Conservation (phyloP, 805 yeast species). For the Ogataea ramenticola region DNA sequence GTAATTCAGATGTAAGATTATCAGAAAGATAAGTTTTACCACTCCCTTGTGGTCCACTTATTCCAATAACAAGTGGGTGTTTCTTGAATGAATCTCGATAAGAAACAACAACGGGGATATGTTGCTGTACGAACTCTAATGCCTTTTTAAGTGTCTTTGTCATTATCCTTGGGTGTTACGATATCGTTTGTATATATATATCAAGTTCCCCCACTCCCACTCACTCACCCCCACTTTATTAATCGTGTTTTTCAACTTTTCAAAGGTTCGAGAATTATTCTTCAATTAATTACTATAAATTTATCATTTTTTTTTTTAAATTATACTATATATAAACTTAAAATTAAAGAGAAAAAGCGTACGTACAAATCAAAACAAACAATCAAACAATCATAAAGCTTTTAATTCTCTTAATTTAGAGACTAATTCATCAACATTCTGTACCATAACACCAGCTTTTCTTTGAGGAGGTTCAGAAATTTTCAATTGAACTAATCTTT, state of each 20-base stretch:
- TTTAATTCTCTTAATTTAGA: conserved; percentile 70
- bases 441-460: conserved; percentile 75
- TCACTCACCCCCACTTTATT: too few species aligned
- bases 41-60: conserved; percentile 75
- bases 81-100: neutral
- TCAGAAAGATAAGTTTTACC: conserved; percentile 60
- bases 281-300: too few species aligned
- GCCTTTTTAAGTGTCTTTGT: neutral
- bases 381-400: conserved; percentile 26
- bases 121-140: neutral
- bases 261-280: too few species aligned
- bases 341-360: too few species aligned
- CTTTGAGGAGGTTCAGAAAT: conserved; percentile 85
- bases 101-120: neutral
- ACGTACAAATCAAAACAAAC: neutral
- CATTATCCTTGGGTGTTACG: too few species aligned
- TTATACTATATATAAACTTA: too few species aligned
- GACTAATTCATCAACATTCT: conserved; percentile 74
- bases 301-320: too few species aligned
- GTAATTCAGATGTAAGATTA: conserved; percentile 29
- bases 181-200: too few species aligned
- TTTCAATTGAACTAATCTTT: conserved; percentile 60
- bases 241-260: too few species aligned
- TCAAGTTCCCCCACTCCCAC: too few species aligned
- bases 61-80: conserved; percentile 38